These are phyloP conservation scores for Nitzschia sp. DNA, from an alignment of 108 stramenopile species.

Conservation along the genomic window DNA sequence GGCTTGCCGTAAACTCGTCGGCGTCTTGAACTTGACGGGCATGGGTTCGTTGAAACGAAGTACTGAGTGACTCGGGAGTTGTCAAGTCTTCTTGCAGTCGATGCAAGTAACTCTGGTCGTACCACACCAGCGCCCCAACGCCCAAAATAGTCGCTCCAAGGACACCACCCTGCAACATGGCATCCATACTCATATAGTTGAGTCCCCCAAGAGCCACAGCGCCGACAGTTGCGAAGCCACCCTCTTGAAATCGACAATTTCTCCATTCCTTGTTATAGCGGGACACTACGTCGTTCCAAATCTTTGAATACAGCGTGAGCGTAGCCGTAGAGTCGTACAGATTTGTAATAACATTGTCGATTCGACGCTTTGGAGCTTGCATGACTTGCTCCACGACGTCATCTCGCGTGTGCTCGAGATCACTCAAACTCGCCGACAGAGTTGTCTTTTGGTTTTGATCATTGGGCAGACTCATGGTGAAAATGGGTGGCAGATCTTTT, in stretches of 20 bases:
- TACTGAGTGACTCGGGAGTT: conserved; percentile 61
- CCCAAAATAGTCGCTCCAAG: conserved; percentile 69
- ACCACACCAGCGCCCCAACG: conserved; percentile 79
- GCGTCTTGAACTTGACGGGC: conserved; percentile 82
- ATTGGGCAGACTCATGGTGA: conserved; percentile 96
- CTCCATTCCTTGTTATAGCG: conserved; percentile 34
- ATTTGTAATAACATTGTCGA: conserved; percentile 98
- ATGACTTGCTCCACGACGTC: conserved; percentile 94
- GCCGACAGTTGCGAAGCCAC: conserved; percentile 12
- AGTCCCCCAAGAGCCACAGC: conserved; percentile 12
- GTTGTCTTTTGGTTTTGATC: conserved; percentile 23
- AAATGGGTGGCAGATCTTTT: conserved; percentile 98
- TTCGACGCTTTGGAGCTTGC: conserved; percentile 94
- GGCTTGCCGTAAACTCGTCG: conserved; percentile 84
- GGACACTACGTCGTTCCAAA: conserved; percentile 29
- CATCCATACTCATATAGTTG: conserved; percentile 31
- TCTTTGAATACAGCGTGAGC: conserved; percentile 51
- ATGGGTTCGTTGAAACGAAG: conserved; percentile 79
- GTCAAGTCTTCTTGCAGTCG: conserved; percentile 58
- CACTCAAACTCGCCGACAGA: conserved; percentile 57
- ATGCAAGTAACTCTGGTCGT: conserved; percentile 64
- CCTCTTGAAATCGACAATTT: conserved; percentile 26
- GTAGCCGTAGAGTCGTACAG: conserved; percentile 95
- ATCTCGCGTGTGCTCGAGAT: conserved; percentile 85
- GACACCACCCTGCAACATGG: conserved; percentile 50